Conservation (phyloP, 1,139 yeast species). For the Chernovozyma aurita region DNA sequence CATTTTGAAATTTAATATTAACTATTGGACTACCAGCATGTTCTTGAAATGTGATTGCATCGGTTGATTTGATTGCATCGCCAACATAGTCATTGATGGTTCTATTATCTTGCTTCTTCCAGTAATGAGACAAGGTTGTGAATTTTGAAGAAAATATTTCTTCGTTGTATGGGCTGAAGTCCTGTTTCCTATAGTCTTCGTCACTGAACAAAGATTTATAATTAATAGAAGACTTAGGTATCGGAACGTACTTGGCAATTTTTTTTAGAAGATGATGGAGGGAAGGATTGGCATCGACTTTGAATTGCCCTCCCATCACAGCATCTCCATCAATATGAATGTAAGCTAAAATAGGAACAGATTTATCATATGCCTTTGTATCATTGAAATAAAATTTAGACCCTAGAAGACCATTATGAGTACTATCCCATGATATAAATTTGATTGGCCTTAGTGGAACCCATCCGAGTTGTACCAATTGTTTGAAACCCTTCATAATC, state of each 20-base stretch:
- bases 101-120: conserved; percentile 32
- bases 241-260: conserved; percentile 31
- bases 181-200: too few species aligned
- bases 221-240: conserved; percentile 23
- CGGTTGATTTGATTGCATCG: conserved; percentile 19
- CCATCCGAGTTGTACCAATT: conserved; percentile 36
- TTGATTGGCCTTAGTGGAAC: conserved; percentile 39
- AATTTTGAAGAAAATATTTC: neutral
- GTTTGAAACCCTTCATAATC: conserved; percentile 34
- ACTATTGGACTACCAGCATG: conserved; percentile 29
- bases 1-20: conserved; percentile 33
- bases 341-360: conserved; percentile 29
- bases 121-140: conserved; percentile 31
- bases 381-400: conserved; percentile 24
- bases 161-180: too few species aligned
- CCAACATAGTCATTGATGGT: conserved; percentile 33
- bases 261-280: conserved; percentile 29
- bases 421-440: conserved; percentile 44
- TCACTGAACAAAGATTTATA: conserved; percentile 9
- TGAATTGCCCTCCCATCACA: conserved; percentile 34
- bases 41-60: conserved; percentile 32
- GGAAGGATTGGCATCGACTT: conserved; percentile 35
- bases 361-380: conserved; percentile 16
- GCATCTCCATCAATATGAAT: conserved; percentile 40
- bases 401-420: conserved; percentile 32